Evolutionary conservation across 805 yeast species (phyloP).

Genomic region (Teunomyces kruisii): DNA sequence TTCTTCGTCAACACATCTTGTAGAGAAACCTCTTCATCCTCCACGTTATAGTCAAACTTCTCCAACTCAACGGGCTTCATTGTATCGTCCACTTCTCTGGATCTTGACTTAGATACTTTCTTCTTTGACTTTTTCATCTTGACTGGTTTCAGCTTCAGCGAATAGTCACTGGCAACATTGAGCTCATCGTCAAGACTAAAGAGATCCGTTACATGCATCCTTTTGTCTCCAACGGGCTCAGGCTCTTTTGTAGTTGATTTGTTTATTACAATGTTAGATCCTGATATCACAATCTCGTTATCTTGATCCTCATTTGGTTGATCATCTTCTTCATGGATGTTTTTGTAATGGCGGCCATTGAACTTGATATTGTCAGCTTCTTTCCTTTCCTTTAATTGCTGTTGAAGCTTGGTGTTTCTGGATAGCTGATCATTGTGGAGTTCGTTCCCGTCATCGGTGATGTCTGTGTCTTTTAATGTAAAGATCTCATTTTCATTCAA

Average conservation of each 20-base stretch:
- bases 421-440: slow-evolving; percentile 41
- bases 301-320: slow-evolving; percentile 10
- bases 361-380: slow-evolving; percentile 22
- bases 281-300: slow-evolving; percentile 5
- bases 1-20: slow-evolving; percentile 27
- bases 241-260: not conserved
- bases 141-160: slow-evolving; percentile 16
- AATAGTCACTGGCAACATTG: slow-evolving; percentile 10
- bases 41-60: slow-evolving; percentile 20
- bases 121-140: slow-evolving; percentile 37
- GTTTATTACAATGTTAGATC: slow-evolving; percentile 5
- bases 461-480: slow-evolving; percentile 54
- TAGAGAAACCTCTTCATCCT: slow-evolving; percentile 34
- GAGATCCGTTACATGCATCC: not conserved
- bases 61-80: slow-evolving; percentile 32
- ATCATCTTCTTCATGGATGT: slow-evolving; percentile 13
- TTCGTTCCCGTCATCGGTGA: slow-evolving; percentile 30
- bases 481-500: slow-evolving; percentile 47
- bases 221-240: not conserved
- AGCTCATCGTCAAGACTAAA: slow-evolving; percentile 11
- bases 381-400: slow-evolving; percentile 26
- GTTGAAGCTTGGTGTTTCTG: slow-evolving; percentile 24
- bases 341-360: slow-evolving; percentile 18
- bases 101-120: not conserved
- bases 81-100: slow-evolving; percentile 16